phyloP scores from a whole-genome alignment of 352 stramenopile genomes.

The Plasmopara viticola region DNA sequence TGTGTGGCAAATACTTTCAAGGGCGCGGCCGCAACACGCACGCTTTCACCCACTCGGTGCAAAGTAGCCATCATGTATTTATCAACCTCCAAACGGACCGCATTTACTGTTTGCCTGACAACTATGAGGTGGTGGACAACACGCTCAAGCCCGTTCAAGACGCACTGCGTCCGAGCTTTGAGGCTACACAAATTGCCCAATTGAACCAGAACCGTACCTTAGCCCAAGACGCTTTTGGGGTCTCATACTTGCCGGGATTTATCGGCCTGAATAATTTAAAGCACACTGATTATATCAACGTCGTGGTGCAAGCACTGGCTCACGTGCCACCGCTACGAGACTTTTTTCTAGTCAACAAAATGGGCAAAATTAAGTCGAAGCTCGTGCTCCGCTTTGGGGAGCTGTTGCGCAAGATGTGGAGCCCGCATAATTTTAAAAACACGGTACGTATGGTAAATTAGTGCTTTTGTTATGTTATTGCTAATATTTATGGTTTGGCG shows the following conservation, averaged over 20 bases:
- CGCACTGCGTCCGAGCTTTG: slow-evolving; percentile 91
- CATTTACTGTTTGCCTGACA: slow-evolving; percentile 97
- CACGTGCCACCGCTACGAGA: slow-evolving; percentile 94
- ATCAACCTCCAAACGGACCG: slow-evolving; percentile 93
- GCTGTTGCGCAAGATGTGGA: slow-evolving; percentile 98
- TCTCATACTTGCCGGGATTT: slow-evolving; percentile 96
- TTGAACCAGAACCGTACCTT: slow-evolving; percentile 91
- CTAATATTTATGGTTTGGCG: too few relatives aligned
- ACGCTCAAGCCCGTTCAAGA: slow-evolving; percentile 93
- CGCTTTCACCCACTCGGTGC: slow-evolving; percentile 96
- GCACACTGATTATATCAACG: slow-evolving; percentile 97
- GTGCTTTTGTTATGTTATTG: slow-evolving; percentile 1
- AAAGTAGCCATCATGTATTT: slow-evolving; percentile 96
- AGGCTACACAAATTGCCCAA: slow-evolving; percentile 59
- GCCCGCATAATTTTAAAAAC: slow-evolving; percentile 96
- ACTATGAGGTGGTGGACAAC: slow-evolving; percentile 97
- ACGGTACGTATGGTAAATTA: slow-evolving; percentile 60
- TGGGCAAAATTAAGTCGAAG: slow-evolving; percentile 61
- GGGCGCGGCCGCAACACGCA: slow-evolving; percentile 88
- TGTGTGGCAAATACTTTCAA: slow-evolving; percentile 99
- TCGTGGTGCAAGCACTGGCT: slow-evolving; percentile 93
- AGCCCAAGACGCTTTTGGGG: slow-evolving; percentile 92
- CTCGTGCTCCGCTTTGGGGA: slow-evolving; percentile 92
- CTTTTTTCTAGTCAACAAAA: slow-evolving; percentile 89
- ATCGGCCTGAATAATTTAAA: slow-evolving; percentile 98